These are phyloP conservation scores for Dioscorea zingiberensis DNA, from an alignment of 106 monocot species.

Conservation along the genomic window DNA sequence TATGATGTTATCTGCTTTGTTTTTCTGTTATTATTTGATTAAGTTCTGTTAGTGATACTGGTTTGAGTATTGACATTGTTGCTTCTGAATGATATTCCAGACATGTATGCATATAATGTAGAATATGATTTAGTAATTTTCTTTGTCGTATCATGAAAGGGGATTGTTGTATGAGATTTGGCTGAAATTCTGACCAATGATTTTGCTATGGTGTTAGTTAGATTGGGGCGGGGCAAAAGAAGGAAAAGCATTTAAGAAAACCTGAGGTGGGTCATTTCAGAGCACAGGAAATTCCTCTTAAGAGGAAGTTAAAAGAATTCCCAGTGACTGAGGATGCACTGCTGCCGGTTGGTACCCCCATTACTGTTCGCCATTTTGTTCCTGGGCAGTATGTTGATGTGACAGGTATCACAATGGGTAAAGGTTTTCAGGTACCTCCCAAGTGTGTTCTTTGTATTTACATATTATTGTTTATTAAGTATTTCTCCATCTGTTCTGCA, in stretches of 20 bases:
- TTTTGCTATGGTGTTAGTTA: conserved; percentile 31
- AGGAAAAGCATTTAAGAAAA: conserved; percentile 88
- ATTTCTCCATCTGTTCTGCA: no score
- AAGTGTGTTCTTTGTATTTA: no score
- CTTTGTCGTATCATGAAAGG: neutral
- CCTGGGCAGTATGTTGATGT: conserved; percentile 94
- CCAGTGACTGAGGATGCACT: conserved; percentile 96
- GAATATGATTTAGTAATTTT: neutral
- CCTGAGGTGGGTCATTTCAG: conserved; percentile 92
- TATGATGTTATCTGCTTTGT: neutral
- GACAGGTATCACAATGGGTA: conserved; percentile 81
- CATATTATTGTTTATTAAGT: no score
- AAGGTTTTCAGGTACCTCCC: conserved; percentile 84
- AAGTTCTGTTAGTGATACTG: neutral
- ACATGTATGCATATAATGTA: neutral
- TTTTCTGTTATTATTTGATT: neutral
- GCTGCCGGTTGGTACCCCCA: conserved; percentile 86
- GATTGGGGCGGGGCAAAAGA: conserved; percentile 94
- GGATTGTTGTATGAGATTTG: neutral
- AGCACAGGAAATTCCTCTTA: conserved; percentile 79
- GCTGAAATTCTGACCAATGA: neutral
- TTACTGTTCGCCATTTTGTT: conserved; percentile 88
- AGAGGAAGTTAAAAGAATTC: conserved; percentile 91
- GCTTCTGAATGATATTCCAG: no score
- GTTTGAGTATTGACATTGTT: neutral